Evolutionary conservation across 768 basidiomycete genomes (phyloP).

Genomic region (Mycena vulgaris): DNA sequence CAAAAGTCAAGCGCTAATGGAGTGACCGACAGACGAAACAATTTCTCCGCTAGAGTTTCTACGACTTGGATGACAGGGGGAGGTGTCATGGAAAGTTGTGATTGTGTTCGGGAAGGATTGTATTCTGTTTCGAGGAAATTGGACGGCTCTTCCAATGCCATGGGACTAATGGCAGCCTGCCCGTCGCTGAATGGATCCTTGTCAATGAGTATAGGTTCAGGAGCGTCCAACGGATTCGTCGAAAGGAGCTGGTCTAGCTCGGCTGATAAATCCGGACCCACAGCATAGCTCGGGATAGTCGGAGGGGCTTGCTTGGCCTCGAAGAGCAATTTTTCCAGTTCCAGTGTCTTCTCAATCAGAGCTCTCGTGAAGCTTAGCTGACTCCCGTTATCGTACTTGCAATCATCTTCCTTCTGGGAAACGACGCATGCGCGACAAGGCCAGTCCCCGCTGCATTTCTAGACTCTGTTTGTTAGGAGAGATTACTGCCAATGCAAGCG

Average conservation of each 20-base stretch:
- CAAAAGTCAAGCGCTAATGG: neutral
- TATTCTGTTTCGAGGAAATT: neutral
- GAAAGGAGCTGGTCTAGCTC: slow-evolving; percentile 32
- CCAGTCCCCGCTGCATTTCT: slow-evolving; percentile 37
- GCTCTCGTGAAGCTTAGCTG: slow-evolving; percentile 39
- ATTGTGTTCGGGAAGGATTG: neutral
- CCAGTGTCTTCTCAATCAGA: slow-evolving; percentile 35
- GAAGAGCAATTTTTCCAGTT: slow-evolving; percentile 34
- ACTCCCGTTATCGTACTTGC: slow-evolving; percentile 37
- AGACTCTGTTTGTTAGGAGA: neutral
- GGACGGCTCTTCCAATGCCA: neutral
- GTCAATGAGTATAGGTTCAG: neutral
- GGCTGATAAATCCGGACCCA: slow-evolving; percentile 19
- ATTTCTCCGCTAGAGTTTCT: slow-evolving; percentile 22
- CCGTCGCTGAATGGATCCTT: neutral
- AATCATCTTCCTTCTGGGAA: slow-evolving; percentile 38
- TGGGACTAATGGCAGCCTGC: neutral
- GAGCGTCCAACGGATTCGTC: slow-evolving; percentile 17
- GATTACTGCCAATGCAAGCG: neutral
- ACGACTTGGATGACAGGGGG: neutral
- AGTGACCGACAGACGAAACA: slow-evolving; percentile 25
- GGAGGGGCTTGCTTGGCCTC: slow-evolving; percentile 26
- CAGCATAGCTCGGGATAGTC: neutral
- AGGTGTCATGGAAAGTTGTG: neutral
- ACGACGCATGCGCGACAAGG: slow-evolving; percentile 34